These are phyloP conservation scores for Austropuccinia psidii DNA, from an alignment of 1,284 basidiomycete genomes.

Conservation along the genomic window DNA sequence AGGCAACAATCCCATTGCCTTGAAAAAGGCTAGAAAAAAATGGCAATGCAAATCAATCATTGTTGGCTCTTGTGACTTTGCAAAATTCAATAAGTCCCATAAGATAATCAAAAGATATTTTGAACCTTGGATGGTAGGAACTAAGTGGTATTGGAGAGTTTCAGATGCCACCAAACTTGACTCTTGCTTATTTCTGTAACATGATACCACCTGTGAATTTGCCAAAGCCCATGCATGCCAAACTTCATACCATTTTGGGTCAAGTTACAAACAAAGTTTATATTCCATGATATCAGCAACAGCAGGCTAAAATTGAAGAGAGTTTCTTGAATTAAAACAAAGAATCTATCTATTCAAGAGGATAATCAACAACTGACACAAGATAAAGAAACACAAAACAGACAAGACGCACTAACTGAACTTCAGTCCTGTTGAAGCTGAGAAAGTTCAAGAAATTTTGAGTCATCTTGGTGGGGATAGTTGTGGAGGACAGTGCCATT, in stretches of 20 bases:
- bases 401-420: not conserved
- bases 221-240: slow-evolving; percentile 99
- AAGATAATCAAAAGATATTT: too few species aligned
- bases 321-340: slow-evolving; percentile 27
- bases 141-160: slow-evolving; percentile 70
- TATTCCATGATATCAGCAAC: slow-evolving; percentile 74
- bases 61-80: too few species aligned
- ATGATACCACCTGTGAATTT: slow-evolving; percentile 88
- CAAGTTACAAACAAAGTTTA: slow-evolving; percentile 79
- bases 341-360: not conserved
- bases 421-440: slow-evolving; percentile 99
- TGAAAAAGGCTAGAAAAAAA: slow-evolving; percentile 68
- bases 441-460: slow-evolving; percentile 90
- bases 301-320: slow-evolving; percentile 55
- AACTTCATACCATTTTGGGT: slow-evolving; percentile 92
- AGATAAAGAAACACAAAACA: not conserved
- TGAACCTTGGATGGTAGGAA: too few species aligned
- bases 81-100: too few species aligned
- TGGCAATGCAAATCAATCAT: not conserved
- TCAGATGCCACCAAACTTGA: slow-evolving; percentile 61
- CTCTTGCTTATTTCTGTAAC: slow-evolving; percentile 61
- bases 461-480: slow-evolving; percentile 81
- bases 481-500: slow-evolving; percentile 68
- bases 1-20: slow-evolving; percentile 80
- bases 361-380: not conserved